Evolutionary conservation across 2,329 filamentous ascomycete genomes (phyloP).

Genomic region (Arachnopeziza araneosa): DNA sequence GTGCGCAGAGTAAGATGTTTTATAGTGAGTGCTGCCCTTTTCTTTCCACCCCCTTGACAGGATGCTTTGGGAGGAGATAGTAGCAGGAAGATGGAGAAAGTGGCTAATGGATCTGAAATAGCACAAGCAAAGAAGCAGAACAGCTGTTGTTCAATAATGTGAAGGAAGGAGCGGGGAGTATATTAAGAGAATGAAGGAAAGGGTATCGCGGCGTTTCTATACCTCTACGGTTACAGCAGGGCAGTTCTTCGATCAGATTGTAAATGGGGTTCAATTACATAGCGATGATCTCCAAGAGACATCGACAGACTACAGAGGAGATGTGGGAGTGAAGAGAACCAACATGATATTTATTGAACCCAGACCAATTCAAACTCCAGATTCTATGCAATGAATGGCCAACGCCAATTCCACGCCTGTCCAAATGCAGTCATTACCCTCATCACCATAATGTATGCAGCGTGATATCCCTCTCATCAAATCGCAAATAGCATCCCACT

Average conservation of each 20-base stretch:
- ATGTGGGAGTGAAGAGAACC: neutral
- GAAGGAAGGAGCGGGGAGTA: neutral
- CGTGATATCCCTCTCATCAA: neutral
- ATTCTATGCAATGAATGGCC: constrained; percentile 3
- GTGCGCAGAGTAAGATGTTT: constrained; percentile 94
- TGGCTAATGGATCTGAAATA: constrained; percentile 26
- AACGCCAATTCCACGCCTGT: constrained; percentile 7
- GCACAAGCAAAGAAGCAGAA: constrained; percentile 75
- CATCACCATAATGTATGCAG: constrained; percentile 4
- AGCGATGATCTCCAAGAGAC: neutral
- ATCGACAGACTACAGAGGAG: neutral
- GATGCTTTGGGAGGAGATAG: neutral
- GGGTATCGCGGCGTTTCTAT: constrained; percentile 14
- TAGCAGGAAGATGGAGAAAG: too few relatives aligned
- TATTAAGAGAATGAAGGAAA: neutral
- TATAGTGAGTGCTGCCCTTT: constrained; percentile 56
- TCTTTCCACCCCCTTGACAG: neutral
- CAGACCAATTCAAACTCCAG: constrained; percentile 6
- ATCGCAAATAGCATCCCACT: constrained; percentile 7
- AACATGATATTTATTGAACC: constrained; percentile 5
- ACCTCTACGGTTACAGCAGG: constrained; percentile 19
- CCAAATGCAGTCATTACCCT: constrained; percentile 19
- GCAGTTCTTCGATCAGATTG: constrained; percentile 14
- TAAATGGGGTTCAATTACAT: constrained; percentile 6
- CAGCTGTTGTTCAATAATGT: constrained; percentile 59